Evolutionary conservation across 495 filamentous ascomycete genomes (phyloP), one percentile per base, ranked within the genome.

Genomic region (Annulohypoxylon maeteangense): DNA sequence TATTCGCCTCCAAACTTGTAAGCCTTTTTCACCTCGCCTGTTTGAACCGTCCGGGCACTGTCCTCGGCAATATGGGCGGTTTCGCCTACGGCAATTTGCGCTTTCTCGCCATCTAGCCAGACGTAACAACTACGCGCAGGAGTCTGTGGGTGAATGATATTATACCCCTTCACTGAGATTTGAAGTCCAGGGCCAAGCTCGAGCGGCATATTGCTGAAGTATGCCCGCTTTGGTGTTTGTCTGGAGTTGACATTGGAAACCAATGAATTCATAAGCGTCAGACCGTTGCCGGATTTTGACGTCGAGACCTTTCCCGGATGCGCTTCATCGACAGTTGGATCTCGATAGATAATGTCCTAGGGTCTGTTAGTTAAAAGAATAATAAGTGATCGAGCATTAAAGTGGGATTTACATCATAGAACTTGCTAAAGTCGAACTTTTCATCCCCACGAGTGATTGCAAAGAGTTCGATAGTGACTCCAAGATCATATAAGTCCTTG

Each of bases 1-100:
- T 94, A 91, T 69, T 97, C 93, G 18, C 92, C 93, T 31, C 95
- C 96, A 70, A 97, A 98, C 73, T 95, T 97, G 82, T 95, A 99
- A 0, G 95, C 96, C 74, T 97, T 98, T 59, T 90, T 89, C 36
- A 97, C 87, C 65, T 97, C 93, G 7, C 78, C 78, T 72, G 94
- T 94, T 61, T 97, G 92, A 1, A 98, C 88, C 0, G 86, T 85
- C 34, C 89, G 84, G 3, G 89, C 87, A 1, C 89, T 92, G 67
- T 94, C 91, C 22, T 92, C 92, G 16, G 92, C 90, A 42, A 93
- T 82, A 55, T 89, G 87, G 1, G 88, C 88, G 0, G 93, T 93
- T 55, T 88, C 84, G 1, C 90, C 90, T 22, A 89, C 84, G 10
- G 88, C 94, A 47, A 98, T 90, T 75, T 97, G 91, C 3, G 91